These are phyloP conservation scores for Phanerochaete sordida DNA, from an alignment of 768 basidiomycete genomes.

Conservation along the genomic window DNA sequence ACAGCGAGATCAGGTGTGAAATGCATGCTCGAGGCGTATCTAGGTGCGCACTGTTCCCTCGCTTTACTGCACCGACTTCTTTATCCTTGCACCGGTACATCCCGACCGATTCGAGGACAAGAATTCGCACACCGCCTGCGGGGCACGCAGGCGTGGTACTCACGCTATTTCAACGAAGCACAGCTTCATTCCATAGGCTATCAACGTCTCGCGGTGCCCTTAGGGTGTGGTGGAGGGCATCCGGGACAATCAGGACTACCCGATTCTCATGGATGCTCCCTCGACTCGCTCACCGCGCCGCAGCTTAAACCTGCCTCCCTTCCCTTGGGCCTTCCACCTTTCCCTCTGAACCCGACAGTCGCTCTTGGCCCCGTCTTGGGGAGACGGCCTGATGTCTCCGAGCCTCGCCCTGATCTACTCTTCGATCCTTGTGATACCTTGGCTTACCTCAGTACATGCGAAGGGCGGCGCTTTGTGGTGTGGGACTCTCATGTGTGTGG, in stretches of 20 bases:
- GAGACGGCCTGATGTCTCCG: slow-evolving; percentile 1
- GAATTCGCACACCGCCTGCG: not conserved
- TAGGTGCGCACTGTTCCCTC: slow-evolving; percentile 6
- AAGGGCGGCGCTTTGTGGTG: slow-evolving; percentile 45
- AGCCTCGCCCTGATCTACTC: not conserved
- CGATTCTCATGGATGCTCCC: slow-evolving; percentile 1
- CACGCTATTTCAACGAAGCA: not conserved
- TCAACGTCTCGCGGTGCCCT: not conserved
- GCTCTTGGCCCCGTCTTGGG: not conserved
- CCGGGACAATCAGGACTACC: not conserved
- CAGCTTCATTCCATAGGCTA: slow-evolving; percentile 2
- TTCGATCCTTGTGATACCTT: not conserved
- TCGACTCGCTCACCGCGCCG: not conserved
- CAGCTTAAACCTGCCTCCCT: not conserved
- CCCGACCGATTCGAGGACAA: not conserved
- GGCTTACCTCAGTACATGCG: slow-evolving; percentile 15
- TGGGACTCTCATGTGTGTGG: slow-evolving; percentile 42
- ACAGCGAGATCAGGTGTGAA: not conserved
- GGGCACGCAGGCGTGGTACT: not conserved
- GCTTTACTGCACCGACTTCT: not conserved
- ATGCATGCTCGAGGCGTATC: not conserved
- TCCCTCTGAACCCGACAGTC: not conserved
- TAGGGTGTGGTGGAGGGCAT: not conserved
- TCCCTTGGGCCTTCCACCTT: not conserved
- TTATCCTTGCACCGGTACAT: not conserved